Evolutionary conservation across 345 rosid genomes (phyloP), one percentile per base, ranked within the genome.

Genomic region (Linum usitatissimum): DNA sequence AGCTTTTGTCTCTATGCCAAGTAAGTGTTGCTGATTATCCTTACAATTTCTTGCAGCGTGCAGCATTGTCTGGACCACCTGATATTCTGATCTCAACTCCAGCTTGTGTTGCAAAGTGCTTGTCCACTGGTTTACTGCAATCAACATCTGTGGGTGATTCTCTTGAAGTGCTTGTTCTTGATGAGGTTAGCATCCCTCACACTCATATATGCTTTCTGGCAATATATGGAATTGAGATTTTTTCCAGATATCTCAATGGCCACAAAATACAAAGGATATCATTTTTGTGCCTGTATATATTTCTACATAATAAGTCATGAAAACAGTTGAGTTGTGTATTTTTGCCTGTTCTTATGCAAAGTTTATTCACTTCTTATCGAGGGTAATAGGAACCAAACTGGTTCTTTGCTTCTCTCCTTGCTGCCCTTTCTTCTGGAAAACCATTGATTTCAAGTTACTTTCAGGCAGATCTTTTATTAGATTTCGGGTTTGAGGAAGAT

Each of bases 401-500:
- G n/a, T n/a, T n/a, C n/a, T n/a, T n/a, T n/a, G n/a, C n/a, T n/a
- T n/a, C n/a, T n/a, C n/a, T n/a, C n/a, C n/a, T n/a, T n/a, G n/a
- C n/a, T n/a, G n/a, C n/a, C n/a, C n/a, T n/a, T n/a, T n/a, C n/a
- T n/a, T n/a, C n/a, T n/a, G 30, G 45, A 49, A 63, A 56, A 40
- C 51, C 31, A 65, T 65, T 77, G 58, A 74, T 80, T 53, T 68
- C 55, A 57, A 39, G 73, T 59, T 72, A 23, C 59, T 81, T 79
- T 65, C 85, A 87, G 98, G 97, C 98, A 59, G 98, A 92, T 80
- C 97, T 92, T 66, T 69, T 92, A 70, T 75, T 92, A 75, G 86
- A 92, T 18, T 92, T 81, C 78, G 96, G 97, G 39, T 89, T 84
- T 71, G 98, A 80, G 81, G 91, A 83, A 73, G 94, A 92, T 90